Evolutionary conservation across 164 flowering plant genomes (phyloP).

Genomic region (Taxillus chinensis): DNA sequence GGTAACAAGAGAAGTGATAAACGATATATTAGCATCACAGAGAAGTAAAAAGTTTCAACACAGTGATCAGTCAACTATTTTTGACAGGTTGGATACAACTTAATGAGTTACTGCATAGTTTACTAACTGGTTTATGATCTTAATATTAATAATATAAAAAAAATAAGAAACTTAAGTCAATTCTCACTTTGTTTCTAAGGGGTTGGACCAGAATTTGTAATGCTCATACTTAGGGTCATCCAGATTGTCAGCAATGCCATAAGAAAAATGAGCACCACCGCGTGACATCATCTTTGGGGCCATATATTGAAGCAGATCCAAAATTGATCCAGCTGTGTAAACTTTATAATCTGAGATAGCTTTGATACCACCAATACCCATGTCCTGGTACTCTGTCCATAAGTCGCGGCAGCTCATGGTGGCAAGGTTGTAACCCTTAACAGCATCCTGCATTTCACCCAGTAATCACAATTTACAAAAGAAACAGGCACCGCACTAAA

Average conservation of each 20-base stretch:
- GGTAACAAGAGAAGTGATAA: no score
- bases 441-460: slow-evolving; percentile 2
- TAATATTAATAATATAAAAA: no score
- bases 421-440: slow-evolving; percentile 1
- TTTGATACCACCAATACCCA: slow-evolving; percentile 4
- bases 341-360: slow-evolving; percentile 2
- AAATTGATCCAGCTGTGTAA: slow-evolving; percentile 1
- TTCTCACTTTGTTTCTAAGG: slow-evolving; percentile 1
- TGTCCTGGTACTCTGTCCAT: slow-evolving; percentile 5
- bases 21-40: no score
- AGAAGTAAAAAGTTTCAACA: no score
- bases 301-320: neutral
- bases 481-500: no score
- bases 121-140: no score
- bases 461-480: neutral
- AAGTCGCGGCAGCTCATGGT: neutral
- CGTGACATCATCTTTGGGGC: slow-evolving; percentile 7
- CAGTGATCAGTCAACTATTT: no score
- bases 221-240: slow-evolving; percentile 4
- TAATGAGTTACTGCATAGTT: no score
- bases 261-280: slow-evolving; percentile 4
- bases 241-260: slow-evolving; percentile 3
- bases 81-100: no score
- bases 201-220: slow-evolving; percentile 7
- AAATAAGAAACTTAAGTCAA: neutral